Evolutionary conservation across 495 filamentous ascomycete species (phyloP), one percentile per base, ranked within the genome.

Genomic region (Neurospora discreta): DNA sequence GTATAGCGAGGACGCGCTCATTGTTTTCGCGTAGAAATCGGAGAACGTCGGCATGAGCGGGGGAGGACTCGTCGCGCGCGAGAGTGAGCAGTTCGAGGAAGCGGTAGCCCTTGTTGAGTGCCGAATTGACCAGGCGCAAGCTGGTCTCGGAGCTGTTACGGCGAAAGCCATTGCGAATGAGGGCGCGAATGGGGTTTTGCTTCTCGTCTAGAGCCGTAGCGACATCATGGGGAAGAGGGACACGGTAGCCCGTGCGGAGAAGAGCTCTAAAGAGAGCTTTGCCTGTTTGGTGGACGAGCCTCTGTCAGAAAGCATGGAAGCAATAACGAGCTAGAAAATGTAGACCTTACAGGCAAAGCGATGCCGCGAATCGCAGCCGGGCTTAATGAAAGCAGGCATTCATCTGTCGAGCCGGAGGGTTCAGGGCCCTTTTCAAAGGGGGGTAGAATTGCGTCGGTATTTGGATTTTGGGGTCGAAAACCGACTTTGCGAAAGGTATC

Each of bases 231-330:
- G 73, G 80, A 70, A 85, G 75, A n/a, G 84, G 81, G 69, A 90
- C 77, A 70, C 78, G 82, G 23, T 80, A 77, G 76, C 82, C 89
- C 82, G 87, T 87, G 73, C 85, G 87, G 41, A 93, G 82, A 75
- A 95, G 88, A 39, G 90, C 87, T 75, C 90, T 85, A 79, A 90
- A 94, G 69, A 95, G 89, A 41, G 91, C 88, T 75, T 91, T 83
- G 77, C 90, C 91, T 93, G 74, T 40, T 9, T 23, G 18, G 13
- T n/a, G 16, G 58, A 15, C 20, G 8, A 40, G 38, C 44, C 70
- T 41, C 3, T 20, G 39, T 68, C 18, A 40, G 36, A 67, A 43
- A 3, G 1, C 20, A 15, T 9, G 42, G 26, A 38, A 33, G 41
- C 7, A 33, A 13, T 15, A 18, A 6, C 16, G 15, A 20, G 9